Evolutionary conservation across 345 rosid genomes (phyloP), one percentile per base, ranked within the genome.

Genomic region (Fremontodendron californicum): DNA sequence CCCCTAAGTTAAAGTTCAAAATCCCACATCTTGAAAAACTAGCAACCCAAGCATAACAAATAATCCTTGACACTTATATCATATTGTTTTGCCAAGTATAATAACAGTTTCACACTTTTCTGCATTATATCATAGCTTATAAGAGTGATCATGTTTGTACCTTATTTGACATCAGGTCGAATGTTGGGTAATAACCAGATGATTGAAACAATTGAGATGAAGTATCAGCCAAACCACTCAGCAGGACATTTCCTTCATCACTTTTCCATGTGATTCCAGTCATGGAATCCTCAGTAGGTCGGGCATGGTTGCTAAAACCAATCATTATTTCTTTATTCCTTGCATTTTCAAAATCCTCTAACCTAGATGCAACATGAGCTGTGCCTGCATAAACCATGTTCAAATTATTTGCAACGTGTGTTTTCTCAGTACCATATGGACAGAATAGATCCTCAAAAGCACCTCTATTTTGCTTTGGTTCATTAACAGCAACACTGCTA

Each of bases 231-330:
- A 82, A 78, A 80, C 78, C 82, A 75, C 73, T 29, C 45, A 78
- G 69, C 67, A 81, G 45, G 54, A 70, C 68, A 77, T 65, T 80
- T 75, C 78, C 87, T 51, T 80, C 88, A 62, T 79, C 75, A 21
- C 71, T 79, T 83, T 84, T 87, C 89, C 87, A 82, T 71, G 82
- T 66, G 77, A 83, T 35, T 39, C 82, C 85, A 39, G 78, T 16
- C 65, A 72, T 16, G 15, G 72, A 75, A 83, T 82, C 82, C 77
- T 71, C 88, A 58, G 51, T 71, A 10, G 82, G 71, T 51, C 66
- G 80, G 48, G 19, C 55, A 43, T 79, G 72, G 72, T 75, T 70
- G 35, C 75, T 63, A 65, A 80, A 83, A 78, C 78, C 85, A 61
- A 65, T 40, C 64, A 49, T 68, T 35, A 52, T 39, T 37, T 74